Evolutionary conservation across 2,329 filamentous ascomycete genomes (phyloP), one percentile per base, ranked within the genome.

Genomic region (Apiospora saccharicola): DNA sequence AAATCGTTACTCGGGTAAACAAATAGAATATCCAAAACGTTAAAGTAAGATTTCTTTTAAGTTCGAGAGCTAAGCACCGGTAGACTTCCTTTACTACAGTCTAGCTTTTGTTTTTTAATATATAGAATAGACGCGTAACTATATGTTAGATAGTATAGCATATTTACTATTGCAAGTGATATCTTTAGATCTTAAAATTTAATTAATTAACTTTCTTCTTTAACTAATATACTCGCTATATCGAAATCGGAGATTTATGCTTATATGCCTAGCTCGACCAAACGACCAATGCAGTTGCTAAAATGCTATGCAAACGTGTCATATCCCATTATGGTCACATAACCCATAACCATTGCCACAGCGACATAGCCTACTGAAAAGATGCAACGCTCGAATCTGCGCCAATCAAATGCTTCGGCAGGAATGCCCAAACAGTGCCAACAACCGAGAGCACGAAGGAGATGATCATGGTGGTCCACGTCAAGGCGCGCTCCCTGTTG

Each of bases 351-450:
- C 34, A 64, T 13, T 12, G 34, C 19, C 34, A 41, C 34, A n/a
- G 24, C 30, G 3, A n/a, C 3, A 26, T 19, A 61, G 4, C 30
- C n/a, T 12, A n/a, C 16, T 13, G 19, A 61, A 37, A 61, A 37
- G 53, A 37, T 16, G 22, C 53, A 13, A 13, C 41, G 26, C 41
- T 30, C 13, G 41, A n/a, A 10, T 85, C 83, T 68, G 87, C 87
- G 61, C 90, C 90, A 79, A 96, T 89, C 75, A 92, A 84, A 74
- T 91, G 89, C 84, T 93, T 95, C 3, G 95, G 95, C 78, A 98
- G 82, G 82, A 96, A 96, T 5, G 95, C 95, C 90, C 94, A 98
- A 2, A 94, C 88, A 0, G 96, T 98, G 67, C 95, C 95, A 5
- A 96, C 81, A 24, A 91, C 77, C 16, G 94, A 96, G 80, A 98